Evolutionary conservation across 352 stramenopile species (phyloP).

Genomic region (Pythium vanterpoolii): DNA sequence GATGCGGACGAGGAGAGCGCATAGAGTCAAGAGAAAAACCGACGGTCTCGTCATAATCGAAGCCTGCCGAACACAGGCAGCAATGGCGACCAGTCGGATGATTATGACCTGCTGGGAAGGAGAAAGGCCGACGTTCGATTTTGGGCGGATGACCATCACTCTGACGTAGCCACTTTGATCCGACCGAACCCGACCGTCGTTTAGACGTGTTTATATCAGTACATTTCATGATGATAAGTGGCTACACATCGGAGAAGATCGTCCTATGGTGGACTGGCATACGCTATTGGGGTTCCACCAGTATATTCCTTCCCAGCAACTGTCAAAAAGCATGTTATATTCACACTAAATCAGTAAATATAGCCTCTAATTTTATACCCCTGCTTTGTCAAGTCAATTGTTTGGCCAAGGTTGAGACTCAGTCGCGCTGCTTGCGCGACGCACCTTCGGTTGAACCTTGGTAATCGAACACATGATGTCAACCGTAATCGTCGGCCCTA

Average conservation of each 20-base stretch:
- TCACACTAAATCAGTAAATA: no score
- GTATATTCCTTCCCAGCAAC: no score
- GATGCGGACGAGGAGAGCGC: no score
- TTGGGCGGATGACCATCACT: conserved; percentile 13
- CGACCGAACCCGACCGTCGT: conserved; percentile 1
- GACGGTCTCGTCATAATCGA: background rate
- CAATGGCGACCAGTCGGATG: background rate
- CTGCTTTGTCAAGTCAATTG: no score
- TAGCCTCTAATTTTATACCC: no score
- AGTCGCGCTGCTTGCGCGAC: no score
- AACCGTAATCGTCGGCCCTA: no score
- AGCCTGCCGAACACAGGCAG: conserved; percentile 2
- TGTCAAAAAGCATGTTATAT: no score
- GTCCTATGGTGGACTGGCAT: background rate
- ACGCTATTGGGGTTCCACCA: no score
- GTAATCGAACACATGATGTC: no score
- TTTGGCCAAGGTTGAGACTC: no score
- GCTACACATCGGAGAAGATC: background rate
- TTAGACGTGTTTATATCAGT: background rate
- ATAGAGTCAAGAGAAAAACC: background rate
- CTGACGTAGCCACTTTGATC: background rate
- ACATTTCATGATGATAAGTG: background rate
- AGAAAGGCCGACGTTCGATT: background rate
- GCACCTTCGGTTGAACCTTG: no score
- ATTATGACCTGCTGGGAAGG: conserved; percentile 17